Conservation (phyloP, 495 filamentous ascomycete species). For the Sabuloglossum arenarium region DNA sequence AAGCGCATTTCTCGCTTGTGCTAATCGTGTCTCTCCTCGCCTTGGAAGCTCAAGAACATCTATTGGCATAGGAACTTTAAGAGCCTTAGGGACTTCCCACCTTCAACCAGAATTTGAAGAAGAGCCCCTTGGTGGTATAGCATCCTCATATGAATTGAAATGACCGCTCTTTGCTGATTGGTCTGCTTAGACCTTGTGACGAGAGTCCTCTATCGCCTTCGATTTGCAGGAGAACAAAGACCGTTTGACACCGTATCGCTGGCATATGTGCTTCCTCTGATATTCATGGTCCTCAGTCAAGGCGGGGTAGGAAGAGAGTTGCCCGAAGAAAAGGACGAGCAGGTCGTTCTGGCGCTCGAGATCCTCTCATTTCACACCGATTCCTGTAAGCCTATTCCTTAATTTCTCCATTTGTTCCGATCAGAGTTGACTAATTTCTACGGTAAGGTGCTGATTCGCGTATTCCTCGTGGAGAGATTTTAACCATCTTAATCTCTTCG, state of each 20-base stretch:
- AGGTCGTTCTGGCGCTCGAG: slow-evolving; percentile 78
- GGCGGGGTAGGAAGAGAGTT: slow-evolving; percentile 51
- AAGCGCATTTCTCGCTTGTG: slow-evolving; percentile 52
- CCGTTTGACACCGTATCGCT: slow-evolving; percentile 74
- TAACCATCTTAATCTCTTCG: slow-evolving; percentile 45
- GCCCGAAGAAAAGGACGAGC: slow-evolving; percentile 63
- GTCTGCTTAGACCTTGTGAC: slow-evolving; percentile 45
- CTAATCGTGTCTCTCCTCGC: slow-evolving; percentile 51
- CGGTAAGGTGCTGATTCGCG: slow-evolving; percentile 9
- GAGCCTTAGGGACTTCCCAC: slow-evolving; percentile 50
- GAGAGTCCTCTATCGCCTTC: slow-evolving; percentile 71
- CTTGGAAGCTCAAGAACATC: slow-evolving; percentile 58
- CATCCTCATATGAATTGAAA: not conserved
- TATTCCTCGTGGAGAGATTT: slow-evolving; percentile 52
- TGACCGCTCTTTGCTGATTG: not conserved
- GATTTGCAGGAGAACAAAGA: slow-evolving; percentile 76
- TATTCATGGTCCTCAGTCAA: slow-evolving; percentile 50
- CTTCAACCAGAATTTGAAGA: slow-evolving; percentile 47
- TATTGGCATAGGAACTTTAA: slow-evolving; percentile 68
- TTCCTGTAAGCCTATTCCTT: slow-evolving; percentile 25
- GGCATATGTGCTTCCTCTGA: slow-evolving; percentile 66
- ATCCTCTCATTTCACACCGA: slow-evolving; percentile 74
- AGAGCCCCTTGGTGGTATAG: slow-evolving; percentile 48
- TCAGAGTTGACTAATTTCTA: not conserved
- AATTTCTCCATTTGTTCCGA: not conserved